Evolutionary conservation across 306 rosid species (phyloP).

Genomic region (Alnus rubra): DNA sequence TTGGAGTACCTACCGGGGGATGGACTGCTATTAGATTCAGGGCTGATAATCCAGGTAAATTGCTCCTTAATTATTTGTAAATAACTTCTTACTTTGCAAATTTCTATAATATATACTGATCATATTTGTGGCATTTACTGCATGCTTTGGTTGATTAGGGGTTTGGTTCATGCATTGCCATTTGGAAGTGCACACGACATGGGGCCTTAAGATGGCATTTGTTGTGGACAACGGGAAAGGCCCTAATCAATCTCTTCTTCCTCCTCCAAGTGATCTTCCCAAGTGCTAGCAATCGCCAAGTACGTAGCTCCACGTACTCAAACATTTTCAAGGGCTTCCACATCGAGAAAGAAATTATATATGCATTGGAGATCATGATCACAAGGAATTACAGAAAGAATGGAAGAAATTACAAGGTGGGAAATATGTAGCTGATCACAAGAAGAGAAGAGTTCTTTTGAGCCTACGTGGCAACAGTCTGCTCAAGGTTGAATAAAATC

Average conservation of each 20-base stretch:
- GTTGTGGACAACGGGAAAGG: slow-evolving; percentile 83
- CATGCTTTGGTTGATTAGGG: slow-evolving; percentile 36
- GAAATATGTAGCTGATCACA: not conserved
- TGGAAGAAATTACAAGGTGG: not conserved
- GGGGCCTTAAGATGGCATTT: slow-evolving; percentile 92
- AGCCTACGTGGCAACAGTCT: not conserved
- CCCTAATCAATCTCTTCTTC: slow-evolving; percentile 63
- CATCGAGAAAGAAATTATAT: no score
- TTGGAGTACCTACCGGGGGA: slow-evolving; percentile 78
- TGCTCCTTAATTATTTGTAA: not conserved
- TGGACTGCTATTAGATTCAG: slow-evolving; percentile 81
- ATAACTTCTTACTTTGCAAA: no score
- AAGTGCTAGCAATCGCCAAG: slow-evolving; percentile 44
- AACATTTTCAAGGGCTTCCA: no score
- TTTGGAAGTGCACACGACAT: slow-evolving; percentile 83
- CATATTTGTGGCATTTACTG: not conserved
- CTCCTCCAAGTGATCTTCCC: slow-evolving; percentile 78
- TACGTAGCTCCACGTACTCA: no score
- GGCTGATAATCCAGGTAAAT: slow-evolving; percentile 89
- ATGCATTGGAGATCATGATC: not conserved
- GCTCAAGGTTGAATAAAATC: not conserved
- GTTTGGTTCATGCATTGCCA: slow-evolving; percentile 91
- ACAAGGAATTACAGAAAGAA: not conserved
- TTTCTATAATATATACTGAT: no score
- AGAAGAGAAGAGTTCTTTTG: not conserved